Evolutionary conservation across 257 asterid species (phyloP).

Genomic region (Plantago major): DNA sequence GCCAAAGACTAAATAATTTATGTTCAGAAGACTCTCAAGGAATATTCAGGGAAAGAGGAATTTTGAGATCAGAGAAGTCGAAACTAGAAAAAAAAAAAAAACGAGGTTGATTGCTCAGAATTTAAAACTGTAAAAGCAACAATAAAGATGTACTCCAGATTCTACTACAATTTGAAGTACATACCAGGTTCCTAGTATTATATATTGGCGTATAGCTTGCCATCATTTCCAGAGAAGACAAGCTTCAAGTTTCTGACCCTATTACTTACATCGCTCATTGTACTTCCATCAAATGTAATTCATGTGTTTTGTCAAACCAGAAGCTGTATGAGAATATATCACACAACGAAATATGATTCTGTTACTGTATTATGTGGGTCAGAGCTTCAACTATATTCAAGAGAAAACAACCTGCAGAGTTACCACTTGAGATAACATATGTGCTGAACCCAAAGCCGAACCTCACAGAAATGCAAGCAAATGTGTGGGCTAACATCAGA

Average conservation of each 20-base stretch:
- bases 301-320: conserved; percentile 33
- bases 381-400: conserved; percentile 10
- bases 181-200: conserved; percentile 59
- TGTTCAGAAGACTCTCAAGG: conserved; percentile 5
- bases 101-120: neutral
- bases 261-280: conserved; percentile 47
- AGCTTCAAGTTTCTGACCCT: conserved; percentile 81
- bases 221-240: conserved; percentile 57
- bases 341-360: conserved; percentile 10
- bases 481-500: conserved; percentile 34
- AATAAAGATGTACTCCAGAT: neutral
- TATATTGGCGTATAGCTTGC: conserved; percentile 55
- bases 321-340: conserved; percentile 34
- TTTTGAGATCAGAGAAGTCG: neutral
- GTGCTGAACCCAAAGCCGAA: conserved; percentile 85
- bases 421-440: conserved; percentile 49
- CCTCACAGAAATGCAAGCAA: conserved; percentile 84
- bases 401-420: conserved; percentile 39
- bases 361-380: conserved; percentile 9
- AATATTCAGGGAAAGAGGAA: neutral
- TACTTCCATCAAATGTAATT: conserved; percentile 35
- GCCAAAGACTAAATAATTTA: conserved; percentile 10
- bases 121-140: neutral
- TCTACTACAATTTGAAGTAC: conserved; percentile 7
- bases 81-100: conserved; percentile 1